Evolutionary conservation across 345 rosid species (phyloP), one percentile per base, ranked within the genome.

Genomic region (Eucalyptus pauciflora): DNA sequence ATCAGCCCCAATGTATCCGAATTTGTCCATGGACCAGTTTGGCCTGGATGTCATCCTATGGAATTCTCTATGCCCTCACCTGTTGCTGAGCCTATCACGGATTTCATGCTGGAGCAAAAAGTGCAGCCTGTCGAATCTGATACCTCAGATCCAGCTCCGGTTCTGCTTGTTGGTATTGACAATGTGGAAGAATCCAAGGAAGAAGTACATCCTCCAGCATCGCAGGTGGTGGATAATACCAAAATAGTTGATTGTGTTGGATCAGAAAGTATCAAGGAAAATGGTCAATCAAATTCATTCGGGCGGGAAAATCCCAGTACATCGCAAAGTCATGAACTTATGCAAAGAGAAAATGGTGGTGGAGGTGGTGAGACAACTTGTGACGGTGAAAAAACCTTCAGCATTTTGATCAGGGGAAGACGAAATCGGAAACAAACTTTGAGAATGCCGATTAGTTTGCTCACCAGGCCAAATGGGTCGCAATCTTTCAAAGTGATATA

Each of bases 401-500:
- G 98, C 95, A 95, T 98, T 93, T 94, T 95, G 91, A 29, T 98
- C 69, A 95, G 98, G 91, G 98, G 99, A 86, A 97, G 94, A 91
- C 91, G 98, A 92, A 97, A 96, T 92, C 86, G 95, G 90, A 98
- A 96, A 92, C 99, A 97, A 87, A 98, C 96, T 37, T 91, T 98
- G 91, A 95, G 98, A 90, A 95, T 98, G 96, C 99, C 99, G 13
- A 91, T 98, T 71, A 96, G 98, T 93, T 93, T 97, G 91, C 98
- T 98, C 31, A 97, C 90, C 93, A 94, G 97, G 87, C 98, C 99
- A 88, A 94, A 96, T 86, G 96, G 95, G 81, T 96, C 99, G n/a
- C 98, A 95, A 90, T 94, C 98, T 64, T 98, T 97, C 91, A 98
- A 98, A 93, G 91, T 95, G 69, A 87, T 90, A 88, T 94, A 92